Conservation (phyloP, 352 stramenopile species). For the Globisporangium canariense region DNA sequence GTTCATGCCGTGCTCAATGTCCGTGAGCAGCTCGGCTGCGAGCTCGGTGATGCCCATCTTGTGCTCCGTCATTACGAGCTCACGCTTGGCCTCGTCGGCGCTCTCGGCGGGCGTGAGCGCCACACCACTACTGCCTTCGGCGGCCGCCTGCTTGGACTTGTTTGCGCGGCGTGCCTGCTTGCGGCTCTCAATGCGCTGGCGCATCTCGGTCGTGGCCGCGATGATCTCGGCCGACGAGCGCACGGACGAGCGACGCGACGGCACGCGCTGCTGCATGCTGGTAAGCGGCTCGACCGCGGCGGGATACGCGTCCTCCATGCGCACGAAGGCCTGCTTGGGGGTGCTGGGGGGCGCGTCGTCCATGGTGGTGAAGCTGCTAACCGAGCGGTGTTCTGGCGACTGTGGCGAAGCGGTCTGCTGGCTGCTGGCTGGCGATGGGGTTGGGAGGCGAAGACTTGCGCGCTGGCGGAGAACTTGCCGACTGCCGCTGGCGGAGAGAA, state of each 20-base stretch:
- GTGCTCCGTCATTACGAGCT: constrained; percentile 55
- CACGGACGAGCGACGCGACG: constrained; percentile 31
- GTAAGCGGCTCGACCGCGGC: not conserved
- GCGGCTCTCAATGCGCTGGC: constrained; percentile 50
- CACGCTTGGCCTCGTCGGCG: constrained; percentile 31
- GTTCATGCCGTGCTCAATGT: constrained; percentile 43
- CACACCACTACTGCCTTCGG: not conserved
- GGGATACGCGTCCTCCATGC: constrained; percentile 30
- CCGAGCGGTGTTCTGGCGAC: not conserved
- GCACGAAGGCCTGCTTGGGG: constrained; percentile 29
- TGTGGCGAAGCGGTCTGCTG: not conserved
- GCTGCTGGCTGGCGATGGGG: not conserved
- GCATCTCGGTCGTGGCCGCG: constrained; percentile 49
- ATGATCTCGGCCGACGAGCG: constrained; percentile 58
- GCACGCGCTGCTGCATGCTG: constrained; percentile 13
- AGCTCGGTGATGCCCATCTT: constrained; percentile 47
- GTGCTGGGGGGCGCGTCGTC: constrained; percentile 22
- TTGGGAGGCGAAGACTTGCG: not conserved
- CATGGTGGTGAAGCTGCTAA: constrained; percentile 13
- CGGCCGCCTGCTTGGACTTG: constrained; percentile 5
- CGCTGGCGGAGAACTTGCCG: not conserved
- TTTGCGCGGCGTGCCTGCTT: constrained; percentile 33
- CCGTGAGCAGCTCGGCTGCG: constrained; percentile 40
- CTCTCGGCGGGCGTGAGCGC: constrained; percentile 4
- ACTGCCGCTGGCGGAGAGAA: not conserved